Evolutionary conservation across 1,284 basidiomycete genomes (phyloP).

Genomic region (Tylopilus sp.): DNA sequence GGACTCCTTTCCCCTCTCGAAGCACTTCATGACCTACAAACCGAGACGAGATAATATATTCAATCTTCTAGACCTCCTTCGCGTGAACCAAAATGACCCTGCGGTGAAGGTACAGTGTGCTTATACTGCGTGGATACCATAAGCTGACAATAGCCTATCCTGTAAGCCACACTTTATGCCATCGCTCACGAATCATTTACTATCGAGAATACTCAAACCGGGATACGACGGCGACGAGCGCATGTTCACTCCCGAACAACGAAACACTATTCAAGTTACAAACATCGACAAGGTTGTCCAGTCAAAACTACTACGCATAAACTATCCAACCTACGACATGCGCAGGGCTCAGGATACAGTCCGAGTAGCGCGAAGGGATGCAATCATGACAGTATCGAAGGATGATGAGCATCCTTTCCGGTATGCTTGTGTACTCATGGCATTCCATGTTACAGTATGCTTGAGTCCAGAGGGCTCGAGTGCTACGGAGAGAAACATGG

Average conservation of each 20-base stretch:
- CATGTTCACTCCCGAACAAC: neutral
- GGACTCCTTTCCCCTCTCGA: neutral
- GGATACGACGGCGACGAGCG: slow-evolving; percentile 1
- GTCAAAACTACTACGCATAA: neutral
- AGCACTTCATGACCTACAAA: slow-evolving; percentile 10
- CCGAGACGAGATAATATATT: slow-evolving; percentile 9
- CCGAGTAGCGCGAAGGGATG: slow-evolving; percentile 16
- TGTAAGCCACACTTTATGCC: neutral
- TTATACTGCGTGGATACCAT: too few species aligned
- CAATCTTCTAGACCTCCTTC: neutral
- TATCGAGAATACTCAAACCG: neutral
- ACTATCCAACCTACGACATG: slow-evolving; percentile 22
- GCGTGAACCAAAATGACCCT: neutral
- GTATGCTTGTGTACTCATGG: slow-evolving; percentile 20
- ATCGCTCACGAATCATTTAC: slow-evolving; percentile 5
- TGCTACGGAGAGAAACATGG: neutral
- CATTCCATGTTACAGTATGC: neutral
- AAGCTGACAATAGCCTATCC: neutral
- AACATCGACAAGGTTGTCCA: neutral
- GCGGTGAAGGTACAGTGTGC: slow-evolving; percentile 2
- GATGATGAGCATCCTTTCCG: slow-evolving; percentile 36
- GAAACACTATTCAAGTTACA: neutral
- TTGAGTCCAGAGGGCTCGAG: neutral
- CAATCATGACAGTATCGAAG: slow-evolving; percentile 46
- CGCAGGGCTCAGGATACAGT: slow-evolving; percentile 52